A percentile compares a stretch with the other conserved stretches of the same genome.
phyloP scores from a whole-genome alignment of 2,329 filamentous ascomycete species.

The Pseudogymnoascus sp. region DNA sequence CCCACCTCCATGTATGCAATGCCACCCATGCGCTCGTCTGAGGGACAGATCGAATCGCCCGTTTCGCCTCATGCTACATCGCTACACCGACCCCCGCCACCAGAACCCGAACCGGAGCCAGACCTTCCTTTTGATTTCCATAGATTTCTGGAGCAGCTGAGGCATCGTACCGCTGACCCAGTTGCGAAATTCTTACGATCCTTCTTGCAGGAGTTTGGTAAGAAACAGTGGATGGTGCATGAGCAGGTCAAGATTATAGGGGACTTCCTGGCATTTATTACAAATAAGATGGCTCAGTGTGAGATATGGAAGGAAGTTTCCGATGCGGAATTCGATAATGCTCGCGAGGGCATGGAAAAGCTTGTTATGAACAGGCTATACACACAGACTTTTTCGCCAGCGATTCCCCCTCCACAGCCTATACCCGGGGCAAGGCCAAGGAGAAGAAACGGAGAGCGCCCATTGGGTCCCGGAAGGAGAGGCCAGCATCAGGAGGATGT shows the following conservation, averaged over 20 bases:
- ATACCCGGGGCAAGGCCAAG: constrained; percentile 62
- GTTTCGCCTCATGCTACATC: constrained; percentile 39
- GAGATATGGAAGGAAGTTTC: constrained; percentile 95
- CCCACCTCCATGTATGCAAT: constrained; percentile 27
- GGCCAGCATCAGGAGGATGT: constrained; percentile 98
- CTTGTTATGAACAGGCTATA: constrained; percentile 98
- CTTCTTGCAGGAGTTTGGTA: constrained; percentile 88
- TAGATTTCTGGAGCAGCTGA: constrained; percentile 88
- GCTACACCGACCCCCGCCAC: constrained; percentile 57
- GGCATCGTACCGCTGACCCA: constrained; percentile 95
- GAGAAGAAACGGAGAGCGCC: constrained; percentile 59
- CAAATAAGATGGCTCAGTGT: constrained; percentile 95
- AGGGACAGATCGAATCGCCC: constrained; percentile 35
- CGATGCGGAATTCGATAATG: constrained; percentile 96
- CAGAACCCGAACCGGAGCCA: constrained; percentile 71
- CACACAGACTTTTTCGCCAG: constrained; percentile 90
- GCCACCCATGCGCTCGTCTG: constrained; percentile 16
- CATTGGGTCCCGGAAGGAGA: constrained; percentile 71
- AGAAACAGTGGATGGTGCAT: constrained; percentile 99
- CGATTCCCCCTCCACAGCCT: constrained; percentile 74
- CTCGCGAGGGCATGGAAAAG: constrained; percentile 98
- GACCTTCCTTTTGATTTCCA: constrained; percentile 94
- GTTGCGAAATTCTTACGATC: constrained; percentile 93
- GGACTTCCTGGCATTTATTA: constrained; percentile 93
- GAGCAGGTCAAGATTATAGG: constrained; percentile 98